Evolutionary conservation across 306 rosid genomes (phyloP).

Genomic region (Glycyrrhiza uralensis): DNA sequence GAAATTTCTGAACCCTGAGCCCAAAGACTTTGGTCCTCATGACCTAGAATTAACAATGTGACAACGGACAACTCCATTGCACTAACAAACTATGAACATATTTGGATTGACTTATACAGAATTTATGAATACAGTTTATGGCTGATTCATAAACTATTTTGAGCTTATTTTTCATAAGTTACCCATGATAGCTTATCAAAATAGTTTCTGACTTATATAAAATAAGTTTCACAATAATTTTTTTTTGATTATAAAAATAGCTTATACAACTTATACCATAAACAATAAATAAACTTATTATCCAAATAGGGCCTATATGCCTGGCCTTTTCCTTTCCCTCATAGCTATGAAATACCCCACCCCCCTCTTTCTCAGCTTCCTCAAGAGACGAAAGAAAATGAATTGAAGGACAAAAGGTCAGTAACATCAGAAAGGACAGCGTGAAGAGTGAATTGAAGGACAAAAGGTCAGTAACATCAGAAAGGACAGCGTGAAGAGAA

Average conservation of each 20-base stretch:
- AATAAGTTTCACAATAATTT: no score
- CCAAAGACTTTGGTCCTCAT: slow-evolving; percentile 24
- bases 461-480: background rate
- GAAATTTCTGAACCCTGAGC: slow-evolving; percentile 18
- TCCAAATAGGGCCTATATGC: no score
- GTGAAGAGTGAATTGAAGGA: background rate
- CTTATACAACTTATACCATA: no score
- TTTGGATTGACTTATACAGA: no score
- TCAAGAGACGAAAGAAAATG: background rate
- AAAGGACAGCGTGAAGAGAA: background rate
- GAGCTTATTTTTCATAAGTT: no score
- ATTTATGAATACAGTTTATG: no score
- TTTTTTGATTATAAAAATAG: no score
- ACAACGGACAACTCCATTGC: slow-evolving; percentile 20
- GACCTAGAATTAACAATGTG: slow-evolving; percentile 26
- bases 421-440: slow-evolving; percentile 16
- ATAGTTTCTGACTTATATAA: no score
- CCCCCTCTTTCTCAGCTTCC: background rate
- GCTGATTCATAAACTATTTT: no score
- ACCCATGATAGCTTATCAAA: no score
- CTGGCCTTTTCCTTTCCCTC: background rate
- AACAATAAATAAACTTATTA: no score
- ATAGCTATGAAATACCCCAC: slow-evolving; percentile 6
- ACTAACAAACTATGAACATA: background rate
- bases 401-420: background rate